Evolutionary conservation across 805 yeast species (phyloP), one percentile per base, ranked within the genome.

Genomic region (Nakazawaea ernobii): DNA sequence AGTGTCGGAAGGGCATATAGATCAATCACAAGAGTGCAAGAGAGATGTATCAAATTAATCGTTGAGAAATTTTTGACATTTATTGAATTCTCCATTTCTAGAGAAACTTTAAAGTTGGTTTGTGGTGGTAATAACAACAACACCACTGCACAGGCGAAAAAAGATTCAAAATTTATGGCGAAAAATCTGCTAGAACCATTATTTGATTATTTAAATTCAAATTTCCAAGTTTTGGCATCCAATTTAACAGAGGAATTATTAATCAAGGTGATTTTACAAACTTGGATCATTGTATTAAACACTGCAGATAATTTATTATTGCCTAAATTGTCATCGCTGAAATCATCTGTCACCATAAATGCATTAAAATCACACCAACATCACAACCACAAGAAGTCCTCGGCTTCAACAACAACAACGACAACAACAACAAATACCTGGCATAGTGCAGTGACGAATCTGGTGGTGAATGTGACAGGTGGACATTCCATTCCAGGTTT

Each of bases 1-100:
- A 84, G 82, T 40, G 74, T 92, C 63, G 95, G 95, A 1, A 75
- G 84, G 53, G 82, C 92, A 0, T 78, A 83, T 55, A 68, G 92
- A 52, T 74, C 82, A 1, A 67, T 92, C 28, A 66, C 72, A 30
- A 73, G 90, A 50, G 72, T 82, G 1, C 79, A 81, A 59, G 85
- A 85, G 46, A 75, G 86, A 48, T 77, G 85, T 49, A 74, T 86
- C 43, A 78, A 82, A 48, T 60, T 80, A 49, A 77, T 92, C 52
- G 94, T 87, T 8, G 85, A 79, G 44, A 84, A 86, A 53, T 86
- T 90, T 54, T 70, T 87, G 0, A 67, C 78, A 2, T 82, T 78
- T 52, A 80, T 91, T 44, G 73, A 74, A 37, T 39, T 39, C 11
- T 24, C 44, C 11, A 43, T 48, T 17, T 48, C 47, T 2, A 38